A percentile compares a stretch with the other conserved stretches of the same genome.
Conservation (phyloP, 2,329 filamentous ascomycete genomes). For the Exophiala xenobiotica region DNA sequence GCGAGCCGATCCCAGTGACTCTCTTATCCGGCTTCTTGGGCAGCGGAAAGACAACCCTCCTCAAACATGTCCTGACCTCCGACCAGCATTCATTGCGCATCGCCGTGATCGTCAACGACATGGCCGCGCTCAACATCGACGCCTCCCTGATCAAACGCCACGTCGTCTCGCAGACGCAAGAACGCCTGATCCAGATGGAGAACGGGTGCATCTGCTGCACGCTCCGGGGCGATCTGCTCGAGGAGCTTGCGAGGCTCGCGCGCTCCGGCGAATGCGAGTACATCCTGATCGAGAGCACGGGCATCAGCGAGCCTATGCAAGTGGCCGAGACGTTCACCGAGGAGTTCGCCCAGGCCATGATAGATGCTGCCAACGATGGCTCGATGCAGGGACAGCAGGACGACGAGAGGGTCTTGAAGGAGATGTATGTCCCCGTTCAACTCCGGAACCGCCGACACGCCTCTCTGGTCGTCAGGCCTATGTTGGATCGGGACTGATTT, state of each 20-base stretch:
- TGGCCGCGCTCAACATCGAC: slow-evolving; percentile 67
- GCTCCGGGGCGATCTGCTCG: slow-evolving; percentile 66
- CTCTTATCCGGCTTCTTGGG: slow-evolving; percentile 62
- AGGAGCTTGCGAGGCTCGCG: slow-evolving; percentile 65
- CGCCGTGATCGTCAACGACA: slow-evolving; percentile 72
- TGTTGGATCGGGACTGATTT: slow-evolving; percentile 9
- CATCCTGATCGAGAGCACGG: slow-evolving; percentile 69
- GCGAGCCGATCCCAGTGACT: slow-evolving; percentile 53
- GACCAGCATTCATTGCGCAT: slow-evolving; percentile 65
- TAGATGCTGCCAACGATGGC: slow-evolving; percentile 47
- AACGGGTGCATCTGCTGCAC: slow-evolving; percentile 79
- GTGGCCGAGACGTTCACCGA: slow-evolving; percentile 71
- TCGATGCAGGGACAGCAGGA: slow-evolving; percentile 46
- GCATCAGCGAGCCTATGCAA: slow-evolving; percentile 71
- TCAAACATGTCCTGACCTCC: slow-evolving; percentile 66
- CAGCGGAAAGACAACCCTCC: slow-evolving; percentile 68
- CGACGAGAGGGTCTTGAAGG: slow-evolving; percentile 45
- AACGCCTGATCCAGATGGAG: slow-evolving; percentile 67
- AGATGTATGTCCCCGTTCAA: slow-evolving; percentile 42
- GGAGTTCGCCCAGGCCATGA: slow-evolving; percentile 51
- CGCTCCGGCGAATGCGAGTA: slow-evolving; percentile 67
- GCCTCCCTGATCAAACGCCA: slow-evolving; percentile 61
- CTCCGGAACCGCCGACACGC: slow-evolving; percentile 14
- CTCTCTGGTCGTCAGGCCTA: too few relatives aligned
- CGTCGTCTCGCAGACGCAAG: slow-evolving; percentile 58